Percentiles rank a stretch among this genome's conserved stretches.
These are phyloP conservation scores for Ziziphus jujuba DNA, from an alignment of 306 rosid genomes.

Conservation along the genomic window DNA sequence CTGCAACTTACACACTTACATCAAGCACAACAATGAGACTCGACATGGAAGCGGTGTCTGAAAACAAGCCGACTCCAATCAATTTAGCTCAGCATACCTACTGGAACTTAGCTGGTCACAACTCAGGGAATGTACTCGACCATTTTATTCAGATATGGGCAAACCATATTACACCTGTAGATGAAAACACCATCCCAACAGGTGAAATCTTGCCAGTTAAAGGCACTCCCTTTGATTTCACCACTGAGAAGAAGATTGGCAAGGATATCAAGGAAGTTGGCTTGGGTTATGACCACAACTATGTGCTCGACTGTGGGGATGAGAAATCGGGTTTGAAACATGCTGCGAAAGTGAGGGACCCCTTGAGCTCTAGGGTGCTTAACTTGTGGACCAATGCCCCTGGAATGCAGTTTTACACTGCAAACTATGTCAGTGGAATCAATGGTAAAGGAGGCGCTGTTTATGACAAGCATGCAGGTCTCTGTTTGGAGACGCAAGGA, in stretches of 20 bases:
- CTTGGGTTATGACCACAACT: constrained; percentile 85
- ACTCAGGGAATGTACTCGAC: constrained; percentile 64
- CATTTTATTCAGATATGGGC: constrained; percentile 75
- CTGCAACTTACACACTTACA: constrained; percentile 79
- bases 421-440: constrained; percentile 68
- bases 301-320: constrained; percentile 74
- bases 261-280: constrained; percentile 67
- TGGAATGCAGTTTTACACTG: constrained; percentile 95
- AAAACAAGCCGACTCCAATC: constrained; percentile 74
- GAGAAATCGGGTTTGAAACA: constrained; percentile 64
- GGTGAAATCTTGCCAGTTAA: constrained; percentile 78
- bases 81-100: constrained; percentile 91
- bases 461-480: constrained; percentile 78
- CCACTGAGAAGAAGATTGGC: constrained; percentile 67
- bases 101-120: constrained; percentile 94
- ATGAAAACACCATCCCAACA: constrained; percentile 61
- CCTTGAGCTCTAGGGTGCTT: constrained; percentile 78
- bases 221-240: constrained; percentile 84
- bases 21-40: constrained; percentile 77
- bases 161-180: constrained; percentile 72
- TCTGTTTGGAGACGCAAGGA: constrained; percentile 95
- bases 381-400: constrained; percentile 82
- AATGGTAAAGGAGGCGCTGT: constrained; percentile 69
- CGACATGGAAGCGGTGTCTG: constrained; percentile 91
- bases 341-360: constrained; percentile 83